Base-by-base conservation (phyloP, 371 early-diverging fungal genomes). In the Gilbertella persicaria region DNA sequence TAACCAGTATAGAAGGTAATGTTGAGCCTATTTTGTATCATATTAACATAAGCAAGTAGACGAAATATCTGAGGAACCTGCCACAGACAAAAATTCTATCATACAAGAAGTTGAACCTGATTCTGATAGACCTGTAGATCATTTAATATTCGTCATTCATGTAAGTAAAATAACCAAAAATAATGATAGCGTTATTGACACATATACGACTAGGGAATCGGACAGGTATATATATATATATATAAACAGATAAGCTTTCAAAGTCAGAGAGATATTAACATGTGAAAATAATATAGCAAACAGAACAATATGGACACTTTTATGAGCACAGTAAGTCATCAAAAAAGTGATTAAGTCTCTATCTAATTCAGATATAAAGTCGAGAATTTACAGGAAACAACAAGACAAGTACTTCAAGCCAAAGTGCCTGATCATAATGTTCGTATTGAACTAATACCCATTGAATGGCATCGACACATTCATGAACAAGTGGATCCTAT, bases 141-240 rank as follows among this genome's bases (percentile, higher is more conserved):
- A 78, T 37, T 33, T 79, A 3, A 65, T 79, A 33, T 84, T 84
- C 58, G 79, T 87, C 24, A 80, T 87, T 45, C 87, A 87, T 64
- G 78, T 63, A 71, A 66, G 62, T 53, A 25, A 35, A 13, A 26
- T 7, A 39, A 23, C 6, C 24, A n/a, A n/a, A n/a, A n/a, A n/a
- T n/a, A n/a, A n/a, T n/a, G n/a, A n/a, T n/a, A n/a, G n/a, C n/a
- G n/a, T n/a, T n/a, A n/a, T n/a, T n/a, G n/a, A n/a, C n/a, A 28
- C 10, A 12, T 41, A 23, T 21, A 28, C 24, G 10, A 23, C 21
- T 57, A 77, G 78, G 87, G 87, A 30, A 87, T 87, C 76, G 87
- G 87, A 30, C 78, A 82, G 60, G 76, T 72, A 65, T n/a, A n/a
- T n/a, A n/a, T n/a, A n/a, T n/a, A n/a, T n/a, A 64, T 14, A 13